phyloP scores from a whole-genome alignment of 352 stramenopile genomes.

The Globisporangium acanthophoron region DNA sequence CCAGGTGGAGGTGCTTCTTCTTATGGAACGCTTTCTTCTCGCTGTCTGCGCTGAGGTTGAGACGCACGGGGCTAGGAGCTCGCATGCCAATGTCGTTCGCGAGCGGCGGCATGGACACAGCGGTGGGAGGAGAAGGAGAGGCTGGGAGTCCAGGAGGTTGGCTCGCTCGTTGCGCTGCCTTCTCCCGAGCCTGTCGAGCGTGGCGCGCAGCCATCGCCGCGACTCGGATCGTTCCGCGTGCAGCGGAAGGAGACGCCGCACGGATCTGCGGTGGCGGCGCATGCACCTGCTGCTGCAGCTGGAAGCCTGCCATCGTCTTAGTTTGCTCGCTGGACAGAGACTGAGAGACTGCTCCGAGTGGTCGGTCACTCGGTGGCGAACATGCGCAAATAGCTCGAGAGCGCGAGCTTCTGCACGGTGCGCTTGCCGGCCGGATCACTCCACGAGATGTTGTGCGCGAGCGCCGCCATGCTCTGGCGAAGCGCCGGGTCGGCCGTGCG shows the following conservation, averaged over 20 bases:
- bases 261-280: neutral
- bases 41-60: neutral
- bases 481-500: conserved; percentile 26
- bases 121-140: neutral
- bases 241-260: conserved; percentile 9
- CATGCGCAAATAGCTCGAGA: conserved; percentile 53
- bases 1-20: conserved; percentile 51
- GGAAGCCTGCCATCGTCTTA: conserved; percentile 3
- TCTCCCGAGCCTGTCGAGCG: conserved; percentile 31
- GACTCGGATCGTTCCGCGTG: conserved; percentile 28
- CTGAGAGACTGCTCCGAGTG: no score
- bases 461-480: conserved; percentile 54
- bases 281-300: neutral
- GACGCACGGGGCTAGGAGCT: conserved; percentile 14
- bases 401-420: conserved; percentile 55
- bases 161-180: conserved; percentile 4
- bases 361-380: conserved; percentile 19
- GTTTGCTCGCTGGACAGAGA: conserved; percentile 12
- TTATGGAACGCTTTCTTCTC: conserved; percentile 12
- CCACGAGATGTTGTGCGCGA: conserved; percentile 72
- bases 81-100: neutral
- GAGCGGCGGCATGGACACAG: neutral
- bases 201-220: conserved; percentile 49
- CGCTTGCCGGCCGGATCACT: conserved; percentile 64
- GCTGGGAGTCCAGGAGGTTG: neutral